These are phyloP conservation scores for Fusarium verticillioides DNA, from an alignment of 2,329 filamentous ascomycete genomes.

Conservation along the genomic window DNA sequence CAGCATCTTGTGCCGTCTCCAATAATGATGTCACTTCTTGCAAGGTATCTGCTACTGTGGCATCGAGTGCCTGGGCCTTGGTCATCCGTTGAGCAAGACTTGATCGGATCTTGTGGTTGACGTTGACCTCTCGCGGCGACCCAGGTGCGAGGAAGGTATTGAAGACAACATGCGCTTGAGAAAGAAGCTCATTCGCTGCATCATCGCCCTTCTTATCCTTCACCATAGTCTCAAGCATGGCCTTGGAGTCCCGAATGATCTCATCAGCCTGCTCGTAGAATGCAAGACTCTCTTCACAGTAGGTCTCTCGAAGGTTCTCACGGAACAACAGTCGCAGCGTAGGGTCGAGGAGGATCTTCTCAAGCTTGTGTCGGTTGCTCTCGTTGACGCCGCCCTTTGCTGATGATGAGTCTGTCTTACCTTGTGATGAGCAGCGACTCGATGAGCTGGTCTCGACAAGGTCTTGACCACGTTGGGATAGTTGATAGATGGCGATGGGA, in stretches of 20 bases:
- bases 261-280: slow-evolving; percentile 96
- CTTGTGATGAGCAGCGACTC: slow-evolving; percentile 69
- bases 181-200: slow-evolving; percentile 91
- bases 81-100: slow-evolving; percentile 97
- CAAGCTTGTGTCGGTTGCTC: slow-evolving; percentile 92
- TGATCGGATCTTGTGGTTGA: slow-evolving; percentile 93
- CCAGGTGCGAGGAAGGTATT: slow-evolving; percentile 98
- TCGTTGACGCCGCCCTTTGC: slow-evolving; percentile 73
- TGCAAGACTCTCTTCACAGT: slow-evolving; percentile 95
- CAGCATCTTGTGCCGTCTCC: slow-evolving; percentile 91
- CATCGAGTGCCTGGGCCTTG: slow-evolving; percentile 90
- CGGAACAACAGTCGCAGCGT: slow-evolving; percentile 89
- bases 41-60: slow-evolving; percentile 88
- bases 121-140: slow-evolving; percentile 96
- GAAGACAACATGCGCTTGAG: slow-evolving; percentile 94
- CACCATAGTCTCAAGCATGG: slow-evolving; percentile 68
- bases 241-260: slow-evolving; percentile 77
- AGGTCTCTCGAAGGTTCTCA: slow-evolving; percentile 92
- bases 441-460: slow-evolving; percentile 64
- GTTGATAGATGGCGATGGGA: slow-evolving; percentile 84
- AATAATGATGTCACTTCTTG: slow-evolving; percentile 90
- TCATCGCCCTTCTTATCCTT: slow-evolving; percentile 75
- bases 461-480: slow-evolving; percentile 83
- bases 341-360: slow-evolving; percentile 90
- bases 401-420: slow-evolving; percentile 58